Conservation (phyloP, 2,329 filamentous ascomycete genomes). For the Trichophaea hybrida region DNA sequence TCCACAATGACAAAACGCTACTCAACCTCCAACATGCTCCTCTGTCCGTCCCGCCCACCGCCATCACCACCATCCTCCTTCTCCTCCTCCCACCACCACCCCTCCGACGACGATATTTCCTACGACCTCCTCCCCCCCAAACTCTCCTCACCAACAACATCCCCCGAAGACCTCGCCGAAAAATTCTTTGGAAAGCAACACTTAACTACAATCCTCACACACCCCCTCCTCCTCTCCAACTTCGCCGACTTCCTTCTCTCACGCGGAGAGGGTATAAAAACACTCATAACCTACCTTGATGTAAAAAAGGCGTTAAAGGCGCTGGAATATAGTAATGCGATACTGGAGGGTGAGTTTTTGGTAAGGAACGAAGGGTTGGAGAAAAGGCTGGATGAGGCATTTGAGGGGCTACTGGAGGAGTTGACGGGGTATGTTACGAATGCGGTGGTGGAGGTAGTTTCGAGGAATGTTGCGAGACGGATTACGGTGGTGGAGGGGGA, state of each 20-base stretch:
- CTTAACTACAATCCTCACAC: constrained; percentile 48
- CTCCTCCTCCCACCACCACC: constrained; percentile 1
- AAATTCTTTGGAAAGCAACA: constrained; percentile 42
- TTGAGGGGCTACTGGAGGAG: constrained; percentile 48
- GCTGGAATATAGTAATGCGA: constrained; percentile 55
- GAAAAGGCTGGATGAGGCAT: constrained; percentile 38
- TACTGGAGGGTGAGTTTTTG: constrained; percentile 31
- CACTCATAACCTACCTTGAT: constrained; percentile 58
- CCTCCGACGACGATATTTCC: constrained; percentile 12
- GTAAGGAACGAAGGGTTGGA: constrained; percentile 43
- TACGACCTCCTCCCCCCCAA: constrained; percentile 16
- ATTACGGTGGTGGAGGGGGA: constrained; percentile 36
- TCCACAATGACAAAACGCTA: background rate
- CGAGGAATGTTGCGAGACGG: constrained; percentile 44
- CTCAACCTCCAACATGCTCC: background rate
- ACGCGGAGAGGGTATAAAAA: constrained; percentile 41
- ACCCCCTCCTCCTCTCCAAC: constrained; percentile 46
- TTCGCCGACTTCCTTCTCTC: constrained; percentile 54
- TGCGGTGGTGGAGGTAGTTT: constrained; percentile 55
- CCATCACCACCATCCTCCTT: background rate
- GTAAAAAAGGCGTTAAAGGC: constrained; percentile 56
- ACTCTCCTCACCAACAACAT: constrained; percentile 33
- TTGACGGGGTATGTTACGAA: constrained; percentile 58
- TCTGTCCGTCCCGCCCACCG: background rate
- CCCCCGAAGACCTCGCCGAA: background rate